Evolutionary conservation across 108 stramenopile genomes (phyloP), one percentile per base, ranked within the genome.

Genomic region (Parietichytrium sp.): DNA sequence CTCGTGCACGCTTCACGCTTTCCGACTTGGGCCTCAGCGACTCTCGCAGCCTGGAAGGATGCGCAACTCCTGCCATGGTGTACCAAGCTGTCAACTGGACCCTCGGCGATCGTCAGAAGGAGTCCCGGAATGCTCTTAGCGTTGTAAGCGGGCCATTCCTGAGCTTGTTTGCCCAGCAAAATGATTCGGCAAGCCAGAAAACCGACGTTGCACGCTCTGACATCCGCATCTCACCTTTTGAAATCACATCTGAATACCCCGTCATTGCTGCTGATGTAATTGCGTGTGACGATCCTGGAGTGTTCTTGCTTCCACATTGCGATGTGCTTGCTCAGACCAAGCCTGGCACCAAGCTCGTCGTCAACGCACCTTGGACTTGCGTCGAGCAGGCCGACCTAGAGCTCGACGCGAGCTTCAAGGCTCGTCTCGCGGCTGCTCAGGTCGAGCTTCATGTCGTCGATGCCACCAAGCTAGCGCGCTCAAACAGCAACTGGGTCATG

Each of bases 401-500:
- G 61, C 61, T 72, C 61, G 45, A 33, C 6, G 38, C 61, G 8
- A 42, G 10, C 29, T 72, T 72, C 33, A 33, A 42, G 16, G 61
- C 61, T 8, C 36, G 45, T 23, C 61, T 72, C 42, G 15, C 45
- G 38, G 61, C 61, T 42, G 36, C 61, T 16, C 38, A 42, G 23
- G 61, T 20, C 3, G 61, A 72, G 15, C 61, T 72, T 15, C 6
- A 0, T 42, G 42, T 72, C 13, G 61, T 42, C 61, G 45, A 72
- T 42, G 61, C 38, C 15, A 72, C 61, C 38, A 36, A 45, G 33
- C 29, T 72, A 33, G 61, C 61, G 38, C 38, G 38, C 42, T 33
- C 61, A 6, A 6, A 45, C 16, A 72, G 61, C 61, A 72, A 72
- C 61, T 72, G 61, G 61, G 61, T 42, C 20, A 72, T 72, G 61